Evolutionary conservation across 2,329 filamentous ascomycete species (phyloP).

Genomic region (Talaromyces rugulosus): DNA sequence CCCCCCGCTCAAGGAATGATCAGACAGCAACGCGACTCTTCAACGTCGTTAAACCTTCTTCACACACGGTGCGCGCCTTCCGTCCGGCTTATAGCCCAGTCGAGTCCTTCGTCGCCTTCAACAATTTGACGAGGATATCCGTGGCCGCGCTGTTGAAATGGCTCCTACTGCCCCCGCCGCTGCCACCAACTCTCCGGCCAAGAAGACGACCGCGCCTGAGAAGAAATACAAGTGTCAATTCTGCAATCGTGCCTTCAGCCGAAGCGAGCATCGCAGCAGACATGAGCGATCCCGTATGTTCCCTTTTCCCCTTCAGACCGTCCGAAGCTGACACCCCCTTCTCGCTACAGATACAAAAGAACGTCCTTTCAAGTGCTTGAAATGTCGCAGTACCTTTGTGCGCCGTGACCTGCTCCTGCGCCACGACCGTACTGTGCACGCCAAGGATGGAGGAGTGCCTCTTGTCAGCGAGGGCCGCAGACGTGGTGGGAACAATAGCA

Average conservation of each 20-base stretch:
- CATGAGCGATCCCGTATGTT: constrained; percentile 97
- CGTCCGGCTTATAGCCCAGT: constrained; percentile 35
- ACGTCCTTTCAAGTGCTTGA: constrained; percentile 96
- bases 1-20: constrained; percentile 40
- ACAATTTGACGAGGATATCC: constrained; percentile 23
- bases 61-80: constrained; percentile 41
- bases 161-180: constrained; percentile 53
- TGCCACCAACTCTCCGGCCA: constrained; percentile 69
- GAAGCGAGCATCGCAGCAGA: constrained; percentile 93
- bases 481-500: constrained; percentile 30
- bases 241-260: constrained; percentile 93
- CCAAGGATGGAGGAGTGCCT: constrained; percentile 92
- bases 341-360: constrained; percentile 81
- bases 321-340: not conserved
- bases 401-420: constrained; percentile 92
- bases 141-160: constrained; percentile 28
- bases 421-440: constrained; percentile 97
- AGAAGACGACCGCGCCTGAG: constrained; percentile 80
- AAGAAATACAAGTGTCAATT: constrained; percentile 99
- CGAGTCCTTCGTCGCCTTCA: constrained; percentile 19
- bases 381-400: constrained; percentile 97
- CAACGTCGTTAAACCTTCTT: constrained; percentile 37
- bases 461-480: constrained; percentile 93
- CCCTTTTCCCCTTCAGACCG: not conserved
- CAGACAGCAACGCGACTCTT: constrained; percentile 35